Conservation (phyloP, 2,329 filamentous ascomycete genomes). For the Aspergillus viridinutans region DNA sequence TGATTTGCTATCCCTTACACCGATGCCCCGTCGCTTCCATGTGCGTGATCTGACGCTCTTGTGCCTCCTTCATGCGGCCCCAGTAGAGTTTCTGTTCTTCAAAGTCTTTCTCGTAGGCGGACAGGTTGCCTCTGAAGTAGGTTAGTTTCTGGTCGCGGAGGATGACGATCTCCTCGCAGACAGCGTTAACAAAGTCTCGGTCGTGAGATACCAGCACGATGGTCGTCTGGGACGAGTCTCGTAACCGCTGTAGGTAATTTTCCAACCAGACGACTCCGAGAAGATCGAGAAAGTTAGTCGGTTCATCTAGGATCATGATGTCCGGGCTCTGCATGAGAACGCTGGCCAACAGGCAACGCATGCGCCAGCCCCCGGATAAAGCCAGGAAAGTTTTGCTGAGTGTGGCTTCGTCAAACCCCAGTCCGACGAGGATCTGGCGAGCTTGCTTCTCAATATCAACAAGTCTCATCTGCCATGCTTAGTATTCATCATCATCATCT, state of each 20-base stretch:
- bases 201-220: constrained; percentile 81
- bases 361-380: constrained; percentile 74
- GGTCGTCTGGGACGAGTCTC: constrained; percentile 54
- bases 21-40: constrained; percentile 78
- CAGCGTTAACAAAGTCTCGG: constrained; percentile 70
- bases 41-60: constrained; percentile 75
- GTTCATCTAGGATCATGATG: constrained; percentile 78
- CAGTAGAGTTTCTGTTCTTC: constrained; percentile 63
- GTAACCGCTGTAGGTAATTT: constrained; percentile 59
- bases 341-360: constrained; percentile 62
- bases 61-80: constrained; percentile 72
- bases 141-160: constrained; percentile 67
- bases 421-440: constrained; percentile 61
- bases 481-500: constrained; percentile 11
- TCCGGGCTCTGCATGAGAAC: constrained; percentile 69
- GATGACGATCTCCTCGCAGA: constrained; percentile 72
- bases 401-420: constrained; percentile 64
- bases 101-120: constrained; percentile 65
- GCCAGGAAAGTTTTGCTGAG: constrained; percentile 58
- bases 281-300: constrained; percentile 81
- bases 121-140: constrained; percentile 71
- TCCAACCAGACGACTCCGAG: constrained; percentile 83
- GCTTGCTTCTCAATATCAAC: constrained; percentile 63
- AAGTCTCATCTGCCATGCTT: constrained; percentile 45
- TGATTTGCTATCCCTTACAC: too few species aligned